phyloP scores from a whole-genome alignment of 257 asterid species.

The Rauvolfia tetraphylla region DNA sequence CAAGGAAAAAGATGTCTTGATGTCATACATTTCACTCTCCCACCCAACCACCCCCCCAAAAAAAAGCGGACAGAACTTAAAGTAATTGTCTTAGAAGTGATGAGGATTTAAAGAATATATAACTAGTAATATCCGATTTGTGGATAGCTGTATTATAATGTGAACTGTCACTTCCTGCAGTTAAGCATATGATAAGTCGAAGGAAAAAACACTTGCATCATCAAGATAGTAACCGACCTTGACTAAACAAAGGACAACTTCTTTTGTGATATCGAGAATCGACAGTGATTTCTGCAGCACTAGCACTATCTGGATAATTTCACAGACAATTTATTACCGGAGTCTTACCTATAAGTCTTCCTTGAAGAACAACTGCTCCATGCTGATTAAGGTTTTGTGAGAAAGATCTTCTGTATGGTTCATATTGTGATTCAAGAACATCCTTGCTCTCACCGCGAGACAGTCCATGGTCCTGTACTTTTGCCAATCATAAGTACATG shows the following conservation, averaged over 20 bases:
- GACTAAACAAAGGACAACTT: neutral
- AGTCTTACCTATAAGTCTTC: slow-evolving; percentile 79
- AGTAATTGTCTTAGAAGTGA: neutral
- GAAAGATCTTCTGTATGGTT: slow-evolving; percentile 76
- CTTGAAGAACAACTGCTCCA: slow-evolving; percentile 96
- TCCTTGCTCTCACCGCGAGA: slow-evolving; percentile 57
- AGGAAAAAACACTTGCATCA: neutral
- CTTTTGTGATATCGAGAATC: neutral
- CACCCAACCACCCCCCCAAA: neutral
- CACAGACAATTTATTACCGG: neutral
- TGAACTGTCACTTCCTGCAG: neutral
- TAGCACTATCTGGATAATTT: neutral
- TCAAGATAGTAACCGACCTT: neutral
- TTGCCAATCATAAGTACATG: slow-evolving; percentile 9
- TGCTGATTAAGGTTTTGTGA: slow-evolving; percentile 90
- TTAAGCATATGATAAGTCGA: no score
- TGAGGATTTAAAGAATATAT: neutral
- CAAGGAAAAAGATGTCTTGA: slow-evolving; percentile 23
- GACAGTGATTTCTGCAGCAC: neutral
- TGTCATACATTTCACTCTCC: neutral
- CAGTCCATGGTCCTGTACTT: slow-evolving; percentile 83
- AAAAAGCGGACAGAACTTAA: neutral
- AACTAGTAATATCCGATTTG: neutral
- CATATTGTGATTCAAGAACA: slow-evolving; percentile 69
- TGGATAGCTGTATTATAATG: neutral